Evolutionary conservation across 352 stramenopile genomes (phyloP).

Genomic region (Phytophthora fragariaefolia): DNA sequence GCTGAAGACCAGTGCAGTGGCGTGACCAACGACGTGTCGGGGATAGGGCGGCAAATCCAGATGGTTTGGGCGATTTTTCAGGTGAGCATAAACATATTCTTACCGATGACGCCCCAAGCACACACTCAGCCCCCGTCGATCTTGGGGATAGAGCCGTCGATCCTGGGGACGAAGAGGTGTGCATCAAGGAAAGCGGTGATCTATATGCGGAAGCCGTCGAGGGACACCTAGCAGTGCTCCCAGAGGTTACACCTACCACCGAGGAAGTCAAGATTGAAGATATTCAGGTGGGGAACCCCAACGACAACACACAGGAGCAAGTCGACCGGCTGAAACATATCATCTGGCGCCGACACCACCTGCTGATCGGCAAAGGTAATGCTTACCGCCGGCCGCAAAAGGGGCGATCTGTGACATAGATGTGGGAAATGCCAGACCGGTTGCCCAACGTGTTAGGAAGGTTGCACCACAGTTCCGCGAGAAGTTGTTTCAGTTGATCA

Average conservation of each 20-base stretch:
- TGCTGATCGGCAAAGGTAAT: slow-evolving; percentile 29
- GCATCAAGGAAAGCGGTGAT: slow-evolving; percentile 11
- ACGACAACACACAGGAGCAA: slow-evolving; percentile 12
- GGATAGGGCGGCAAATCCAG: no score
- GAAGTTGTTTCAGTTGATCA: no score
- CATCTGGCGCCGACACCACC: slow-evolving; percentile 20
- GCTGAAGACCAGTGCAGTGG: no score
- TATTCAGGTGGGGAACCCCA: slow-evolving; percentile 20
- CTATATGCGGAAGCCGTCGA: slow-evolving; percentile 23
- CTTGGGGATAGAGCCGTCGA: no score
- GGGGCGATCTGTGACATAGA: not conserved
- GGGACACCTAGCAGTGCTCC: slow-evolving; percentile 23
- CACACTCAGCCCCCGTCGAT: no score
- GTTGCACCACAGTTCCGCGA: no score
- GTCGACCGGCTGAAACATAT: slow-evolving; percentile 23
- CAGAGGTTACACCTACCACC: slow-evolving; percentile 11
- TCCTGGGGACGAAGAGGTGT: no score
- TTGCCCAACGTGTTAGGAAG: no score
- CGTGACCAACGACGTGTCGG: no score
- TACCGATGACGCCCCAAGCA: no score
- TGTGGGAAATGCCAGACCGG: not conserved
- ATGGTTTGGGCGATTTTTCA: no score
- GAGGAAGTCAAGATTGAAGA: slow-evolving; percentile 26
- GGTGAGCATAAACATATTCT: no score
- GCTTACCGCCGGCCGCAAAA: not conserved